Evolutionary conservation across 2,329 filamentous ascomycete genomes (phyloP).

Genomic region (Epichloe festucae): DNA sequence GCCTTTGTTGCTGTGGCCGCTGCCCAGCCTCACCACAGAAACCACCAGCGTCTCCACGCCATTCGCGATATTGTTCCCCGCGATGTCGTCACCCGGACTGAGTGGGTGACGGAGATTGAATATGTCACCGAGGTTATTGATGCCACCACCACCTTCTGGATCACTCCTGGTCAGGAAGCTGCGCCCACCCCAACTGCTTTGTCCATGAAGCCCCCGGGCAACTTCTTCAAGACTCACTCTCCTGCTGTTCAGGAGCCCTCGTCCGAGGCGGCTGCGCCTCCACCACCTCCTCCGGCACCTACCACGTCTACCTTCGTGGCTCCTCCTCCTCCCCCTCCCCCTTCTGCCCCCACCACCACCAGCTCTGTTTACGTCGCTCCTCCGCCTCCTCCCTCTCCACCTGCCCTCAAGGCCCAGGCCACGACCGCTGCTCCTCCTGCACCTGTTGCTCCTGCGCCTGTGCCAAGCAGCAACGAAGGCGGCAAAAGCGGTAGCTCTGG

Average conservation of each 20-base stretch:
- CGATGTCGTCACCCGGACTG: slow-evolving; percentile 33
- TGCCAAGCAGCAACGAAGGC: background rate
- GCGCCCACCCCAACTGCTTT: slow-evolving; percentile 10
- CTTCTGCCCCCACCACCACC: slow-evolving; percentile 5
- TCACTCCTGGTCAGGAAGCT: slow-evolving; percentile 23
- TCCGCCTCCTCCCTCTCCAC: slow-evolving; percentile 5
- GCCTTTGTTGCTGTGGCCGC: slow-evolving; percentile 28
- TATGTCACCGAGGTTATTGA: slow-evolving; percentile 36
- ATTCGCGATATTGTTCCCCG: slow-evolving; percentile 13
- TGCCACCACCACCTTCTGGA: slow-evolving; percentile 31
- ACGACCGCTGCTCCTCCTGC: slow-evolving; percentile 8
- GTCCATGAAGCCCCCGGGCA: slow-evolving; percentile 11
- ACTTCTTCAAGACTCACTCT: slow-evolving; percentile 18
- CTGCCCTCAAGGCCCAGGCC: slow-evolving; percentile 2
- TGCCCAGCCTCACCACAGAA: slow-evolving; percentile 36
- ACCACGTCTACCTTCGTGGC: slow-evolving; percentile 9
- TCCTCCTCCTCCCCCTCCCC: slow-evolving; percentile 8
- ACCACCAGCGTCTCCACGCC: slow-evolving; percentile 22
- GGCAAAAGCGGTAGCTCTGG: slow-evolving; percentile 8
- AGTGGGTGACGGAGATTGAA: slow-evolving; percentile 37
- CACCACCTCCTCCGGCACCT: slow-evolving; percentile 4
- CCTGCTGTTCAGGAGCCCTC: slow-evolving; percentile 1
- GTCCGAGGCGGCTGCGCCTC: background rate
- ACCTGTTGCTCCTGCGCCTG: slow-evolving; percentile 7
- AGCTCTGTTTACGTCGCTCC: slow-evolving; percentile 7